Conservation (phyloP, 768 basidiomycete species). For the Russula abietina region DNA sequence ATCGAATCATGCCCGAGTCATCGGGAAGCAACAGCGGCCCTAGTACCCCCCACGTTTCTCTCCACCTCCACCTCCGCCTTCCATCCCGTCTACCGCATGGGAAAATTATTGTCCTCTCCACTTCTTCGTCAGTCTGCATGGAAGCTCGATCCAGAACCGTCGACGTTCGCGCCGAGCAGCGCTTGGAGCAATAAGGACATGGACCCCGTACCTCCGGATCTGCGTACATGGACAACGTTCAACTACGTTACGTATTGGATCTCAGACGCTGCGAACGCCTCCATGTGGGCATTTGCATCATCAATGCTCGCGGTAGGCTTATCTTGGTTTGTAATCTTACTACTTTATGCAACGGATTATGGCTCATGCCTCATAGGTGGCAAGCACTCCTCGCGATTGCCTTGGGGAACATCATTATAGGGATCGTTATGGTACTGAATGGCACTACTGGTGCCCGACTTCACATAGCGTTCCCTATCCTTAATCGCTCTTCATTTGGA, state of each 20-base stretch:
- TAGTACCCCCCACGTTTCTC: too few species aligned
- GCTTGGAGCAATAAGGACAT: constrained; percentile 51
- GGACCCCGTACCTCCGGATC: constrained; percentile 28
- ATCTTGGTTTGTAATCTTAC: constrained; percentile 25
- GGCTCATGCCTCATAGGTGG: constrained; percentile 37
- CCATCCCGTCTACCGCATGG: too few species aligned
- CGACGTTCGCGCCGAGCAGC: too few species aligned
- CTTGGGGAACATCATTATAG: constrained; percentile 65
- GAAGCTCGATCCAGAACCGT: too few species aligned
- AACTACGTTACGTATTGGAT: constrained; percentile 61
- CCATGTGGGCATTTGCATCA: constrained; percentile 38
- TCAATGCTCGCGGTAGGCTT: too few species aligned
- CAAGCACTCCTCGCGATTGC: constrained; percentile 67
- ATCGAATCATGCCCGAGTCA: too few species aligned
- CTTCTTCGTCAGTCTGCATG: too few species aligned
- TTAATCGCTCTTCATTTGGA: constrained; percentile 83
- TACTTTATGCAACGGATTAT: background rate
- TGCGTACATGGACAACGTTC: constrained; percentile 62
- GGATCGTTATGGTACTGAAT: constrained; percentile 67
- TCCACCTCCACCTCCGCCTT: too few species aligned
- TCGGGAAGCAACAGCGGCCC: too few species aligned
- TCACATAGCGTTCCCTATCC: constrained; percentile 68
- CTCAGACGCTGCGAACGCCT: constrained; percentile 30
- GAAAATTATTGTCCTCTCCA: too few species aligned
- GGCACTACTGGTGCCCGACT: constrained; percentile 73